A percentile compares a stretch with the other conserved stretches of the same genome.
phyloP scores from a whole-genome alignment of 2,329 filamentous ascomycete species.

The Aspergillus sp. region DNA sequence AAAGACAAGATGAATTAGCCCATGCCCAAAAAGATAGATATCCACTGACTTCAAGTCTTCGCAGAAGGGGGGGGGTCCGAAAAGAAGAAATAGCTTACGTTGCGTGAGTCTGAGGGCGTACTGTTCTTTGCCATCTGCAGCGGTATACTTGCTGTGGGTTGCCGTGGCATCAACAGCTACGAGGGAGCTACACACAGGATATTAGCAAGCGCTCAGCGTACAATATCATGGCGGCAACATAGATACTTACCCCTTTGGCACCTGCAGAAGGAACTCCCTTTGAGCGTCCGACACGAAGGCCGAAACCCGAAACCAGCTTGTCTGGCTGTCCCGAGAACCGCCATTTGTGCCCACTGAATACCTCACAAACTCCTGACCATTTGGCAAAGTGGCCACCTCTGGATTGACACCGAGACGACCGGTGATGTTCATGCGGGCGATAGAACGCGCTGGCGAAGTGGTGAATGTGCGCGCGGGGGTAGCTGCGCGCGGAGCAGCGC shows the following conservation, averaged over 20 bases:
- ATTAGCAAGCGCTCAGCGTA: slow-evolving; percentile 8
- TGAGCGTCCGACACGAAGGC: slow-evolving; percentile 69
- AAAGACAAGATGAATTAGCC: background rate
- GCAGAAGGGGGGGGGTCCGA: background rate
- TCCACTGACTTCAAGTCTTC: background rate
- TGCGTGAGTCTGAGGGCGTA: slow-evolving; percentile 70
- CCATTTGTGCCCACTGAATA: slow-evolving; percentile 72
- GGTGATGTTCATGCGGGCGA: slow-evolving; percentile 82
- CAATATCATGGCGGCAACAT: background rate
- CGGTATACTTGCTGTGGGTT: slow-evolving; percentile 65
- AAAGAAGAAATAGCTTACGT: slow-evolving; percentile 57
- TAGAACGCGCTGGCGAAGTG: slow-evolving; percentile 57
- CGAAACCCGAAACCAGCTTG: slow-evolving; percentile 81
- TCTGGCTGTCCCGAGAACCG: slow-evolving; percentile 69
- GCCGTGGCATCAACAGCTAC: slow-evolving; percentile 85
- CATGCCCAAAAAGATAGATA: background rate
- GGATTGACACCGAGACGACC: slow-evolving; percentile 80
- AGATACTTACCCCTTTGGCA: slow-evolving; percentile 79
- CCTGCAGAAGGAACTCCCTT: slow-evolving; percentile 68
- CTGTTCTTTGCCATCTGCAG: slow-evolving; percentile 66
- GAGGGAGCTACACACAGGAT: slow-evolving; percentile 58
- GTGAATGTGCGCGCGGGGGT: slow-evolving; percentile 69
- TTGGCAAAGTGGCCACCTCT: slow-evolving; percentile 69
- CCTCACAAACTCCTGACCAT: slow-evolving; percentile 70
- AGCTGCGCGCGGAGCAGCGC: slow-evolving; percentile 43